phyloP scores from a whole-genome alignment of 768 basidiomycete genomes.

The Mycena epipterygia region DNA sequence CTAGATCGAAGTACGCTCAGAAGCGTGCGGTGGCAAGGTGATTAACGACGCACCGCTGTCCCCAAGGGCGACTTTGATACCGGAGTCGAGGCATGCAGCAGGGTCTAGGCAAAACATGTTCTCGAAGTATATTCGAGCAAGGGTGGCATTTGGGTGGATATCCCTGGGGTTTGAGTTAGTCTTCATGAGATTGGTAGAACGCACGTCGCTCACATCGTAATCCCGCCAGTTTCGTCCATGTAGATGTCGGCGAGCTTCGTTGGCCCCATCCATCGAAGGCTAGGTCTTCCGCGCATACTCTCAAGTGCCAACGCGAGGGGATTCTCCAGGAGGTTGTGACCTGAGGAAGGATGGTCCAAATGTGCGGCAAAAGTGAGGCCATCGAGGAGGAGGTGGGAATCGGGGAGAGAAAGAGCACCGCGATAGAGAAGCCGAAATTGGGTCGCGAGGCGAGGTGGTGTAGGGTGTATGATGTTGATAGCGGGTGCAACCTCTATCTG shows the following conservation, averaged over 20 bases:
- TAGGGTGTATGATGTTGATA: constrained; percentile 36
- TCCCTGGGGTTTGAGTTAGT: constrained; percentile 58
- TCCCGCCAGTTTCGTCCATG: constrained; percentile 69
- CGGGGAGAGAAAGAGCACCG: constrained; percentile 79
- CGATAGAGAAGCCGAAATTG: constrained; percentile 78
- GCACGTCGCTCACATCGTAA: constrained; percentile 49
- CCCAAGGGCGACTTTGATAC: constrained; percentile 78
- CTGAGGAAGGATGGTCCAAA: constrained; percentile 55
- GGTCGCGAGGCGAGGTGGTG: constrained; percentile 36
- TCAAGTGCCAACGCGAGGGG: constrained; percentile 80
- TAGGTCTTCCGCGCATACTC: constrained; percentile 83
- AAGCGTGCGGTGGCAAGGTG: not conserved
- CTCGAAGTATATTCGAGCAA: constrained; percentile 79
- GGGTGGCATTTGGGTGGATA: constrained; percentile 73
- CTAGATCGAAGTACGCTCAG: constrained; percentile 47
- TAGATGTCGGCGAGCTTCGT: constrained; percentile 68
- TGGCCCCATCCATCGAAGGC: constrained; percentile 69
- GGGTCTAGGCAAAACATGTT: constrained; percentile 70
- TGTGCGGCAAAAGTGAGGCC: constrained; percentile 77
- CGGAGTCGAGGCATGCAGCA: constrained; percentile 58
- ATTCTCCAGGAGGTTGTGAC: constrained; percentile 68
- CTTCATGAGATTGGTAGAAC: constrained; percentile 9
- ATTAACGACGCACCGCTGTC: constrained; percentile 66
- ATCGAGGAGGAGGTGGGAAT: constrained; percentile 79
- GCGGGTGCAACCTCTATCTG: not conserved